Evolutionary conservation across 106 monocot genomes (phyloP).

Genomic region (Dendrobium huoshanense): DNA sequence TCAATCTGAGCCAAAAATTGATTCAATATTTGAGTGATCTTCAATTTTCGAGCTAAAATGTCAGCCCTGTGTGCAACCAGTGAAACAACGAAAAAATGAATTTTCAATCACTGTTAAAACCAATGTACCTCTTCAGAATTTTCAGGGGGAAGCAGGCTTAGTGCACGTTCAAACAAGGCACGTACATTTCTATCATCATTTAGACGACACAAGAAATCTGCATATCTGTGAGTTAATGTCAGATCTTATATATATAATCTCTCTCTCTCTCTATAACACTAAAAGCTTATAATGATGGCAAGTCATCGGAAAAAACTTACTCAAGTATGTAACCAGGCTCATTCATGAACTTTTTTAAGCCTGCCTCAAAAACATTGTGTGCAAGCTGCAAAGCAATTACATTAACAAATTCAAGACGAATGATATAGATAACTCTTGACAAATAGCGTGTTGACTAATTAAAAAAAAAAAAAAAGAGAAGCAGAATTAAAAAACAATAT

Average conservation of each 20-base stretch:
- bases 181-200: slow-evolving; percentile 99
- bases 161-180: slow-evolving; percentile 91
- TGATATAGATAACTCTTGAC: neutral
- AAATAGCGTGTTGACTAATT: neutral
- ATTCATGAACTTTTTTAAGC: slow-evolving; percentile 86
- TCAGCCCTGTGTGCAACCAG: neutral
- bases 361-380: slow-evolving; percentile 90
- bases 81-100: neutral
- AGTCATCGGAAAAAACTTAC: slow-evolving; percentile 29
- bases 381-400: slow-evolving; percentile 63
- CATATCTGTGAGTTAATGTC: slow-evolving; percentile 53
- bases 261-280: too few species aligned
- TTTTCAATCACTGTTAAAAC: neutral
- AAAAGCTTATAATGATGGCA: neutral
- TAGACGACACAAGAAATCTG: slow-evolving; percentile 88
- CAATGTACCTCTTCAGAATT: slow-evolving; percentile 76
- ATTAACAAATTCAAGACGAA: neutral
- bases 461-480: too few species aligned
- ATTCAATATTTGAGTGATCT: too few species aligned
- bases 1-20: too few species aligned
- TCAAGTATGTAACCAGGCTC: slow-evolving; percentile 94
- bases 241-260: slow-evolving; percentile 1
- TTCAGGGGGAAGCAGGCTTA: slow-evolving; percentile 82
- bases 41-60: neutral
- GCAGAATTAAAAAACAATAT: too few species aligned